Conservation (phyloP, 306 rosid genomes). For the Astragalus glycyphyllos region DNA sequence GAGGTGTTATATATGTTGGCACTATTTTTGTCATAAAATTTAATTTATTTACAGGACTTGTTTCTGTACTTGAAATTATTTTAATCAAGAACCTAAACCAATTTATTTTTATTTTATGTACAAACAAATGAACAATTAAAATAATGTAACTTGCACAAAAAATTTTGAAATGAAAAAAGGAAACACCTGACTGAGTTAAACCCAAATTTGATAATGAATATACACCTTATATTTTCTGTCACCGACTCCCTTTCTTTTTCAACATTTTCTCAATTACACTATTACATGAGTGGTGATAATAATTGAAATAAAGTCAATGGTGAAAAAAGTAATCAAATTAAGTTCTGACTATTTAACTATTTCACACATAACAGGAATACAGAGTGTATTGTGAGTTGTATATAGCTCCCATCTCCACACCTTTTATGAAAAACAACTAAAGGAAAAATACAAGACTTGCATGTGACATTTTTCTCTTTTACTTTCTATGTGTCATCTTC, state of each 20-base stretch:
- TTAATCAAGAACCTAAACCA: neutral
- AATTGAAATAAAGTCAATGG: slow-evolving; percentile 7
- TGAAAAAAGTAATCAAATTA: slow-evolving; percentile 10
- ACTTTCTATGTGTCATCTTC: slow-evolving; percentile 38
- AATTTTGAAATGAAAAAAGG: slow-evolving; percentile 20
- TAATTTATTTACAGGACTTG: neutral
- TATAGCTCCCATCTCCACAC: slow-evolving; percentile 19
- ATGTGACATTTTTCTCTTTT: slow-evolving; percentile 37
- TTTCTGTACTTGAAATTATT: neutral
- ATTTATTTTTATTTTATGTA: neutral
- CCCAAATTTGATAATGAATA: slow-evolving; percentile 21
- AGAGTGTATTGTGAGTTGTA: slow-evolving; percentile 12
- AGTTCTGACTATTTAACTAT: neutral
- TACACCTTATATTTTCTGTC: neutral
- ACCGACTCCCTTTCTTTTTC: slow-evolving; percentile 3
- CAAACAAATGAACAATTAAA: slow-evolving; percentile 8
- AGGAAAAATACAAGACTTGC: slow-evolving; percentile 46
- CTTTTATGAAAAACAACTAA: slow-evolving; percentile 14
- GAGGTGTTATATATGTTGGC: slow-evolving; percentile 20
- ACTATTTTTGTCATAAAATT: neutral
- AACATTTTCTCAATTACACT: neutral
- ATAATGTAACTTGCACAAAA: slow-evolving; percentile 27
- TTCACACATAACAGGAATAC: slow-evolving; percentile 20
- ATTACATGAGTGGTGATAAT: neutral
- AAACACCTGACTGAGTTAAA: slow-evolving; percentile 33